Evolutionary conservation across 2,329 filamentous ascomycete genomes (phyloP).

Genomic region (Calonectria ilicicola): DNA sequence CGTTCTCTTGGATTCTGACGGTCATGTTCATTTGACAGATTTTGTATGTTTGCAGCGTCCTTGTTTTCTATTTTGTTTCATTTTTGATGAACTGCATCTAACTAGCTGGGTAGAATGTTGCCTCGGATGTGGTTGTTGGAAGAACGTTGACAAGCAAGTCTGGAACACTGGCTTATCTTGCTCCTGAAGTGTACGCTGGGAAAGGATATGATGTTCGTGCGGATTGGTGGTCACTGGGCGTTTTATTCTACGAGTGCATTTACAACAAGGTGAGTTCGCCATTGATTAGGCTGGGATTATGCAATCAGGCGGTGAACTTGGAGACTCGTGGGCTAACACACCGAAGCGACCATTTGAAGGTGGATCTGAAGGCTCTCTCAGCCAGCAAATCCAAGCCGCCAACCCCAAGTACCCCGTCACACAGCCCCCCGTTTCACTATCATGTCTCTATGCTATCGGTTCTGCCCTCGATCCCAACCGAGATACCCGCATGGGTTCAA

Average conservation of each 20-base stretch:
- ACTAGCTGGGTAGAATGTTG: conserved; percentile 83
- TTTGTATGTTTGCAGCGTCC: conserved; percentile 73
- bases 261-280: conserved; percentile 85
- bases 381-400: conserved; percentile 83
- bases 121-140: conserved; percentile 88
- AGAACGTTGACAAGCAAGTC: conserved; percentile 94
- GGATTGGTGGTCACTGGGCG: conserved; percentile 98
- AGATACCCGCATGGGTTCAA: conserved; percentile 83
- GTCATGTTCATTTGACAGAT: conserved; percentile 96
- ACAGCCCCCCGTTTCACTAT: conserved; percentile 87
- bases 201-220: conserved; percentile 90
- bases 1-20: conserved; percentile 86
- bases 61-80: no score
- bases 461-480: conserved; percentile 85
- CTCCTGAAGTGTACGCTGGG: conserved; percentile 93
- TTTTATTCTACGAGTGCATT: conserved; percentile 99
- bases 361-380: conserved; percentile 83
- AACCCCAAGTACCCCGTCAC: conserved; percentile 93
- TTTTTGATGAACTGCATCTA: conserved; percentile 23
- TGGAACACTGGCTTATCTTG: conserved; percentile 93
- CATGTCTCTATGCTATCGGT: conserved; percentile 90
- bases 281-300: conserved; percentile 43
- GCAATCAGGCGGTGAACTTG: conserved; percentile 12
- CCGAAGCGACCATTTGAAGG: conserved; percentile 90
- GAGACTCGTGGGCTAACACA: conserved; percentile 23